A percentile compares a stretch with the other conserved stretches of the same genome.
Conservation (phyloP, 2,329 filamentous ascomycete genomes). For the Hirsutella rhossiliensis region DNA sequence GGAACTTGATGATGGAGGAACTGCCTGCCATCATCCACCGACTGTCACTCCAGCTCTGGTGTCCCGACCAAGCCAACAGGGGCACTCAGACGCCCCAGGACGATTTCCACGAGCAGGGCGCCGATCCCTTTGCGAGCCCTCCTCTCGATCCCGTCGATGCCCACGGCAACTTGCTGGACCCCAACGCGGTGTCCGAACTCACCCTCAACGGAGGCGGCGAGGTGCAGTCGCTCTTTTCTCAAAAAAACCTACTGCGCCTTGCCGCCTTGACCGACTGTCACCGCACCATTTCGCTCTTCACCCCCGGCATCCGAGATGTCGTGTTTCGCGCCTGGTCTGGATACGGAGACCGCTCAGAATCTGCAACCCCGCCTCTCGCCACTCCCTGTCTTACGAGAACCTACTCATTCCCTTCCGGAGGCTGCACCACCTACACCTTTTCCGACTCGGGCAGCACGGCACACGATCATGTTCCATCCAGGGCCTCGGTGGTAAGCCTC, state of each 20-base stretch:
- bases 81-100: conserved; percentile 37
- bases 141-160: conserved; percentile 74
- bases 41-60: conserved; percentile 78
- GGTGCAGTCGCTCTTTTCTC: conserved; percentile 81
- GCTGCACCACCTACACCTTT: conserved; percentile 58
- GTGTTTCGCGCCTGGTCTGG: conserved; percentile 90
- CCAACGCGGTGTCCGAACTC: conserved; percentile 62
- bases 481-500: conserved; percentile 53
- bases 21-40: conserved; percentile 92
- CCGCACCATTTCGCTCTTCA: conserved; percentile 81
- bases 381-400: conserved; percentile 47
- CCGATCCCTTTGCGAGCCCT: conserved; percentile 73
- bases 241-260: conserved; percentile 81
- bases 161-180: conserved; percentile 64
- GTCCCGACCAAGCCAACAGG: conserved; percentile 58
- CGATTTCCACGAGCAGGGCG: conserved; percentile 43
- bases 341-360: conserved; percentile 57
- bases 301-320: conserved; percentile 77
- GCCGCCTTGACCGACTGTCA: conserved; percentile 79
- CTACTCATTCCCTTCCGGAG: conserved; percentile 47
- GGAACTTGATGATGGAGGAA: conserved; percentile 95
- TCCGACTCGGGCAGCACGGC: conserved; percentile 56
- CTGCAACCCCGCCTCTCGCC: conserved; percentile 32
- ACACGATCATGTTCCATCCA: conserved; percentile 51
- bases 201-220: conserved; percentile 71